Evolutionary conservation across 768 basidiomycete species (phyloP).

Genomic region (Lentinula edodes): DNA sequence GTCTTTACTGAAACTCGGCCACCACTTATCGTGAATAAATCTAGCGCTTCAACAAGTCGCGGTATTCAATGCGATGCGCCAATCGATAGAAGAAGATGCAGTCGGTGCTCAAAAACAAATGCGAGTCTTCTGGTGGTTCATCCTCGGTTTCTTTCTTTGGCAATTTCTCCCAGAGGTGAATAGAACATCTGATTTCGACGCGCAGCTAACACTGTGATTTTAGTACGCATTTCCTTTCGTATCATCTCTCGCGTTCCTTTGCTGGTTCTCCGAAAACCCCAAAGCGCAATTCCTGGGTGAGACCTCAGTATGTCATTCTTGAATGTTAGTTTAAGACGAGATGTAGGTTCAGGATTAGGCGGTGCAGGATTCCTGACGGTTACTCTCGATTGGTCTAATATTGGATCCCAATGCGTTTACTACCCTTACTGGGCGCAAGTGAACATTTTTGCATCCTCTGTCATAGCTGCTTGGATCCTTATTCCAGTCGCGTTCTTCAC

Average conservation of each 20-base stretch:
- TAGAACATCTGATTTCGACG: neutral
- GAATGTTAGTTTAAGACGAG: conserved; percentile 8
- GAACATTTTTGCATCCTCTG: conserved; percentile 16
- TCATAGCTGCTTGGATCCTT: conserved; percentile 19
- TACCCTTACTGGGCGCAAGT: conserved; percentile 21
- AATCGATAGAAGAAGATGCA: conserved; percentile 3
- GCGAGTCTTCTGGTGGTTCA: conserved; percentile 18
- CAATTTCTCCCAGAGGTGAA: conserved; percentile 17
- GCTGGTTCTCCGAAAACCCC: conserved; percentile 19
- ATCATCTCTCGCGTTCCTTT: conserved; percentile 19
- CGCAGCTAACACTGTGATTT: neutral
- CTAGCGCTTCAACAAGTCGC: conserved; percentile 13
- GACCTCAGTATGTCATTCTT: neutral
- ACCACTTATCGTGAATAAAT: conserved; percentile 6
- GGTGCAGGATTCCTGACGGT: conserved; percentile 18
- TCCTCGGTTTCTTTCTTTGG: conserved; percentile 7
- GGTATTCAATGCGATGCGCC: conserved; percentile 11
- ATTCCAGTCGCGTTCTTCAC: conserved; percentile 17
- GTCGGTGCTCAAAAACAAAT: conserved; percentile 15
- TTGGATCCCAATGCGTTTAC: conserved; percentile 16
- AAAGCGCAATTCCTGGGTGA: conserved; percentile 12
- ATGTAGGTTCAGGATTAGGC: conserved; percentile 15
- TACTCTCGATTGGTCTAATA: conserved; percentile 21
- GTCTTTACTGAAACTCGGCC: neutral
- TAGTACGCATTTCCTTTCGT: conserved; percentile 21